Evolutionary conservation across 2,329 filamentous ascomycete species (phyloP).

Genomic region (Whalleya microplaca): DNA sequence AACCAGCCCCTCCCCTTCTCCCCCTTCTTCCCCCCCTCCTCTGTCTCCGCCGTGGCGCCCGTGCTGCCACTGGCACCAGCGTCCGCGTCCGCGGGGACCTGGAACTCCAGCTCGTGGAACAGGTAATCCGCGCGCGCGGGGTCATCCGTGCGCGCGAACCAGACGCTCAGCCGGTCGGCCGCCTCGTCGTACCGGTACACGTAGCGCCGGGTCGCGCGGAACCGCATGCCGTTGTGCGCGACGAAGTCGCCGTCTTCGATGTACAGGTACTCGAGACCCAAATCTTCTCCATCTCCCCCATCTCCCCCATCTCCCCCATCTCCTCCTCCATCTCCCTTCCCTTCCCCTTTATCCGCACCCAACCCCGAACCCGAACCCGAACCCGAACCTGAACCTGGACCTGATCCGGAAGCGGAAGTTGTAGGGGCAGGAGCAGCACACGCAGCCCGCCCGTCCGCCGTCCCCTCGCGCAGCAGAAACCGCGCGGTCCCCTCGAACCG

Average conservation of each 20-base stretch:
- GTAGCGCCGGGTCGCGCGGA: conserved; percentile 68
- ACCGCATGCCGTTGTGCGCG: conserved; percentile 57
- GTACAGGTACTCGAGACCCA: conserved; percentile 67
- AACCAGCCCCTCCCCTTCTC: conserved; percentile 55
- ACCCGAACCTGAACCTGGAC: too few species aligned
- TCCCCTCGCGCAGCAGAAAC: conserved; percentile 66
- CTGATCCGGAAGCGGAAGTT: conserved; percentile 3
- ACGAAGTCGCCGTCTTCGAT: conserved; percentile 69
- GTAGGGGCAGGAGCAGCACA: conserved; percentile 25
- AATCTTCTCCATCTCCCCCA: conserved; percentile 33
- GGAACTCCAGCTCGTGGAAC: conserved; percentile 74
- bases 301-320: too few species aligned
- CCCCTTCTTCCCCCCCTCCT: conserved; percentile 7
- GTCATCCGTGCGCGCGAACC: conserved; percentile 72
- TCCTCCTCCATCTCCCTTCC: too few species aligned
- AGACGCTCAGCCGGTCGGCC: conserved; percentile 66
- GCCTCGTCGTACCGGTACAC: conserved; percentile 71
- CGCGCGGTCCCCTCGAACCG: conserved; percentile 66
- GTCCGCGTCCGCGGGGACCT: conserved; percentile 34
- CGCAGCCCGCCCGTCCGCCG: conserved; percentile 50
- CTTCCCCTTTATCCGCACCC: too few species aligned
- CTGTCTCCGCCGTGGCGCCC: conserved; percentile 3
- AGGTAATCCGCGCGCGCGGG: conserved; percentile 68
- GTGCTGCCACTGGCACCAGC: not conserved
- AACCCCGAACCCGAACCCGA: too few species aligned